Evolutionary conservation across 1,139 yeast species (phyloP).

Genomic region (Komagataea norvegica): DNA sequence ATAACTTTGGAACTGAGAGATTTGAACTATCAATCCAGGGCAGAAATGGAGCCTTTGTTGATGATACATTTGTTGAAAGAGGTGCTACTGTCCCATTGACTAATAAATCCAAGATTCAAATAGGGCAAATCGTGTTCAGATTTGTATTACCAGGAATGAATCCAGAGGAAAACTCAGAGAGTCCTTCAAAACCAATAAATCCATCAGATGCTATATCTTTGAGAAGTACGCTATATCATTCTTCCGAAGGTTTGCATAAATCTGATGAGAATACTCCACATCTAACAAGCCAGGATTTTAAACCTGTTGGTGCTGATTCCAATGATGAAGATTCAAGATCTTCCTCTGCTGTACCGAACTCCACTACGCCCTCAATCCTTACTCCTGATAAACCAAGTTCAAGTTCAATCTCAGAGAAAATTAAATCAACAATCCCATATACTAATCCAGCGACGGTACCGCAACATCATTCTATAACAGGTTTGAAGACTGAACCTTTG

Average conservation of each 20-base stretch:
- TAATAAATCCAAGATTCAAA: slow-evolving; percentile 82
- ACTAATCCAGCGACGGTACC: no score
- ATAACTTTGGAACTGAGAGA: slow-evolving; percentile 90
- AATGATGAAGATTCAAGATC: not conserved
- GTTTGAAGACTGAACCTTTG: no score
- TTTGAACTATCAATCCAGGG: slow-evolving; percentile 90
- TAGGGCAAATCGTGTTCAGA: slow-evolving; percentile 85
- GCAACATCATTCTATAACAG: no score
- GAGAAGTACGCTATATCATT: slow-evolving; percentile 24
- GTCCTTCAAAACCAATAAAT: slow-evolving; percentile 25
- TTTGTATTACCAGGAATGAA: slow-evolving; percentile 65
- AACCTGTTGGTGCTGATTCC: slow-evolving; percentile 15
- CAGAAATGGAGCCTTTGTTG: slow-evolving; percentile 93
- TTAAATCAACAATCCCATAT: not conserved
- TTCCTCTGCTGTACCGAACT: not conserved
- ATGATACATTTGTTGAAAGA: slow-evolving; percentile 79
- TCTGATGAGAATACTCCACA: slow-evolving; percentile 18
- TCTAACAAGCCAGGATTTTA: slow-evolving; percentile 22
- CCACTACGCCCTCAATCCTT: not conserved
- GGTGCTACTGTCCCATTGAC: slow-evolving; percentile 84
- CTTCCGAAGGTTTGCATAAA: slow-evolving; percentile 10
- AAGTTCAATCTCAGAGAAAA: not conserved
- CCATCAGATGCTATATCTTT: slow-evolving; percentile 27
- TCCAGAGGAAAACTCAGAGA: slow-evolving; percentile 21
- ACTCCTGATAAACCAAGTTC: not conserved